Conservation (phyloP, 2,329 filamentous ascomycete species). For the Trematosphaeria pertusa region DNA sequence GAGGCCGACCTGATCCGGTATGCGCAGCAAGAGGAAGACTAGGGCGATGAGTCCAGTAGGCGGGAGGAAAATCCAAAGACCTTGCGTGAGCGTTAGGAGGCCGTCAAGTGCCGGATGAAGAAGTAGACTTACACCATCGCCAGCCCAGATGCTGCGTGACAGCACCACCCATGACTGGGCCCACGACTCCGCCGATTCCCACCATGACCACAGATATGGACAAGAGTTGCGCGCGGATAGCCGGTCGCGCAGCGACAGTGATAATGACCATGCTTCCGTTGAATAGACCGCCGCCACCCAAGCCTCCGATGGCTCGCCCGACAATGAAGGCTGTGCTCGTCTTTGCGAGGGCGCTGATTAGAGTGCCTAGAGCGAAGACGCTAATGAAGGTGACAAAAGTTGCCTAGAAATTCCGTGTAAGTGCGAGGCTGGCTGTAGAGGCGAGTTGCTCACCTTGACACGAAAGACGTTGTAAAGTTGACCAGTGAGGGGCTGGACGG, state of each 20-base stretch:
- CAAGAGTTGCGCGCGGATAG: neutral
- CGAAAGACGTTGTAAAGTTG: constrained; percentile 38
- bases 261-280: constrained; percentile 47
- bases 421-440: no score
- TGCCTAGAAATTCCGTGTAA: no score
- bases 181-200: constrained; percentile 14
- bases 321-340: constrained; percentile 51
- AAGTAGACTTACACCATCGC: constrained; percentile 33
- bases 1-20: constrained; percentile 1
- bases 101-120: neutral
- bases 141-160: constrained; percentile 47
- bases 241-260: constrained; percentile 6
- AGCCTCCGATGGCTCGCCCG: constrained; percentile 53
- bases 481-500: constrained; percentile 44
- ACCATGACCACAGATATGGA: constrained; percentile 2
- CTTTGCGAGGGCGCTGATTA: neutral
- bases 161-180: constrained; percentile 48
- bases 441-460: constrained; percentile 41
- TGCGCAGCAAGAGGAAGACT: constrained; percentile 12
- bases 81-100: constrained; percentile 1
- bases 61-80: constrained; percentile 27
- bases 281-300: constrained; percentile 53
- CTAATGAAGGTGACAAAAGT: neutral
- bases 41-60: constrained; percentile 11
- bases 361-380: neutral